A percentile compares a stretch with the other conserved stretches of the same genome.
Evolutionary conservation across 768 basidiomycete species (phyloP).

Genomic region (Tulasnella sp.): DNA sequence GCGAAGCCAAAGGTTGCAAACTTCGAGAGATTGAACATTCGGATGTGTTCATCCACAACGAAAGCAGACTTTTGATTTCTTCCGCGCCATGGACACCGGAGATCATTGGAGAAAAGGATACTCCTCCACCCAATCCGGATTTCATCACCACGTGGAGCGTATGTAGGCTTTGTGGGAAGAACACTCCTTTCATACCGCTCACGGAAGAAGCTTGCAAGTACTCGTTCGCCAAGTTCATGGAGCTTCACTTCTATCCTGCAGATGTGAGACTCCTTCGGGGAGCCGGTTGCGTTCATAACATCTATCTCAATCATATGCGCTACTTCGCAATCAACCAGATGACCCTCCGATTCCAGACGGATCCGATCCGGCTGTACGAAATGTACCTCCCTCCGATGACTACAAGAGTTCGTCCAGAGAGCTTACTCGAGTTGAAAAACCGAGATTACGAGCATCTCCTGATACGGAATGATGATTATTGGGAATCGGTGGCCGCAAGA

Average conservation of each 20-base stretch:
- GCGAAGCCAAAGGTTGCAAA: conserved; percentile 72
- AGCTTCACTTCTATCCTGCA: conserved; percentile 89
- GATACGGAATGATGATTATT: conserved; percentile 45
- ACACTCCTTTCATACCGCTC: conserved; percentile 77
- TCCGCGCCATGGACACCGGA: conserved; percentile 82
- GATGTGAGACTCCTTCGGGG: conserved; percentile 74
- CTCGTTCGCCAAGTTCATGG: conserved; percentile 92
- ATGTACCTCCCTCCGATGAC: conserved; percentile 79
- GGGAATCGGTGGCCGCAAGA: conserved; percentile 31
- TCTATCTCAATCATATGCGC: conserved; percentile 82
- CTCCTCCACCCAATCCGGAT: conserved; percentile 33
- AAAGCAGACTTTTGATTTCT: conserved; percentile 65
- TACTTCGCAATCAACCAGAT: conserved; percentile 77
- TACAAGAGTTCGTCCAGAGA: conserved; percentile 75
- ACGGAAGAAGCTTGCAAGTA: conserved; percentile 87
- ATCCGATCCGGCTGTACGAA: conserved; percentile 71
- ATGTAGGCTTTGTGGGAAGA: conserved; percentile 64
- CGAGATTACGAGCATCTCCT: conserved; percentile 71
- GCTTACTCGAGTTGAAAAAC: conserved; percentile 82
- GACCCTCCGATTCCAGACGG: conserved; percentile 80
- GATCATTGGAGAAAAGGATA: conserved; percentile 44
- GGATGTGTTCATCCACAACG: conserved; percentile 83
- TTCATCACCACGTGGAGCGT: conserved; percentile 84
- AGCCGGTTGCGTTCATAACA: conserved; percentile 86
- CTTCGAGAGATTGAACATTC: conserved; percentile 73